Conservation (phyloP, 169 alveolate genomes). For the Cryptosporidium parvum region DNA sequence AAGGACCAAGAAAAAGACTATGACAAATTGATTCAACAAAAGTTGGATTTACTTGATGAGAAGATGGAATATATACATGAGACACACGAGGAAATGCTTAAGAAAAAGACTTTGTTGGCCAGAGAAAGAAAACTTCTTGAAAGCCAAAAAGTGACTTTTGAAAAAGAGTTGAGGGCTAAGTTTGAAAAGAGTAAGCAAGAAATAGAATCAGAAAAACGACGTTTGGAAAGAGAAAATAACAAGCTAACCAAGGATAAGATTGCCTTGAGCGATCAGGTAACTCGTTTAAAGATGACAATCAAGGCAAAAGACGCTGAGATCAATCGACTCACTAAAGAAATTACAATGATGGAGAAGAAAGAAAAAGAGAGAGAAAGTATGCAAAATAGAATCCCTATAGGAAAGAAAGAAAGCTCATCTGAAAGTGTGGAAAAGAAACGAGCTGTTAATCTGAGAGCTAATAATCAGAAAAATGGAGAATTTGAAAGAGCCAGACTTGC, state of each 20-base stretch:
- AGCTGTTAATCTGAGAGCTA: background rate
- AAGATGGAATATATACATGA: conserved; percentile 61
- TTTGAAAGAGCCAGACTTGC: background rate
- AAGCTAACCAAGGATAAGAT: conserved; percentile 45
- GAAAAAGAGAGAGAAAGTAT: conserved; percentile 19
- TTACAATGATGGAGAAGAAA: conserved; percentile 1
- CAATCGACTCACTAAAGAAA: conserved; percentile 41
- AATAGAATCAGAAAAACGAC: conserved; percentile 37
- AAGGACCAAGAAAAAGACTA: conserved; percentile 9
- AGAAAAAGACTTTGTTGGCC: conserved; percentile 15
- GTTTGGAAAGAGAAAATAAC: conserved; percentile 31
- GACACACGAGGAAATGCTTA: conserved; percentile 56
- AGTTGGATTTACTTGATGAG: conserved; percentile 44
- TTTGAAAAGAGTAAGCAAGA: conserved; percentile 36
- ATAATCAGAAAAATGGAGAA: background rate
- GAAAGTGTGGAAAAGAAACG: background rate
- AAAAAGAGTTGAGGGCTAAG: conserved; percentile 30
- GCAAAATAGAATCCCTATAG: background rate
- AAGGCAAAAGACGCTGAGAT: conserved; percentile 60
- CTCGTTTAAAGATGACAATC: conserved; percentile 52
- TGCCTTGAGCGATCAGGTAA: conserved; percentile 13
- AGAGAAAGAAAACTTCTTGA: conserved; percentile 43
- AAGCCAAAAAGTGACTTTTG: conserved; percentile 14
- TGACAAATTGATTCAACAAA: conserved; percentile 51
- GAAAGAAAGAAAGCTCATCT: background rate